Evolutionary conservation across 257 asterid species (phyloP).

Genomic region (Pogostemon cablin): DNA sequence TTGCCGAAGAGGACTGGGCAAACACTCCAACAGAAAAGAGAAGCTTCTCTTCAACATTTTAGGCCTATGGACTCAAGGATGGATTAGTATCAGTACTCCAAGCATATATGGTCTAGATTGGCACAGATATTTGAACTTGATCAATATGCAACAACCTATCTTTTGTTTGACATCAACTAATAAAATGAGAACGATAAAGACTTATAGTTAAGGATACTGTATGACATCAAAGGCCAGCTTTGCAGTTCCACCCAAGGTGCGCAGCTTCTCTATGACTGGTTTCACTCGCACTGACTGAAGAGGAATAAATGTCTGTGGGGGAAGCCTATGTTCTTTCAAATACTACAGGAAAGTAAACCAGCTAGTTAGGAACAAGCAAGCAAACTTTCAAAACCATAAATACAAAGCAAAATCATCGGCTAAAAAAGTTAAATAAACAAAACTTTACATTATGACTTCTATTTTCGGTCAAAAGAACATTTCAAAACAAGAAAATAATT

Average conservation of each 20-base stretch:
- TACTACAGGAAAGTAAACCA: conserved; percentile 59
- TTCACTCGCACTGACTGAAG: conserved; percentile 91
- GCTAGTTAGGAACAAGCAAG: conserved; percentile 31
- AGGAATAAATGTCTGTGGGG: conserved; percentile 98
- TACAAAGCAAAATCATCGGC: conserved; percentile 15
- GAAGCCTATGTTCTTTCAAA: conserved; percentile 96
- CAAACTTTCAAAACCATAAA: neutral
- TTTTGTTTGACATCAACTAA: conserved; percentile 13
- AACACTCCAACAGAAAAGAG: conserved; percentile 3
- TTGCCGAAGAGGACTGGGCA: conserved; percentile 1
- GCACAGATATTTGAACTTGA: neutral
- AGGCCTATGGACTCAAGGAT: conserved; percentile 12
- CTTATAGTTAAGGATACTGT: conserved; percentile 74
- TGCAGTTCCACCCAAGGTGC: conserved; percentile 90
- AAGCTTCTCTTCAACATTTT: conserved; percentile 16
- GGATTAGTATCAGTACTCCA: conserved; percentile 12
- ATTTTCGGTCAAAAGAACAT: neutral
- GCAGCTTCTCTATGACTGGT: conserved; percentile 86
- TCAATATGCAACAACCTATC: neutral
- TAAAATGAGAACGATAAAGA: neutral
- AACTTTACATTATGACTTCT: neutral
- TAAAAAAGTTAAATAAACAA: conserved; percentile 5
- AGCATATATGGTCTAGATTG: neutral
- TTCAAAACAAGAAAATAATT: neutral
- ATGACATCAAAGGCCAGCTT: conserved; percentile 90